phyloP scores from a whole-genome alignment of 345 rosid species.

The Streptanthus diversifolius region DNA sequence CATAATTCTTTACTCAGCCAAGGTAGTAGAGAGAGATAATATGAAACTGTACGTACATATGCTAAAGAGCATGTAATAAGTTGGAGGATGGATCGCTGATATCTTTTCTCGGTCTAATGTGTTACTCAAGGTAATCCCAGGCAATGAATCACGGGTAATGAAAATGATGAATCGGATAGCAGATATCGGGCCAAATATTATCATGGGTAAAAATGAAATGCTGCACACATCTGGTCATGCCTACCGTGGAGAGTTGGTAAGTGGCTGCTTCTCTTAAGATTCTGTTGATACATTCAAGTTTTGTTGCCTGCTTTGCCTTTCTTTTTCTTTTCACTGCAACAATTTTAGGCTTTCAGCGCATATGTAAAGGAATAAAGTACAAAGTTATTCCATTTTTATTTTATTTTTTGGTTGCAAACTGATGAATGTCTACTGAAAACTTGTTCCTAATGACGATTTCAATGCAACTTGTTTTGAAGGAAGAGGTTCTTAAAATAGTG shows the following conservation, averaged over 20 bases:
- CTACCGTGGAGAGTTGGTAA: conserved; percentile 94
- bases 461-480: conserved; percentile 60
- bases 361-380: not conserved
- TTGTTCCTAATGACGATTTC: conserved; percentile 15
- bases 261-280: conserved; percentile 2
- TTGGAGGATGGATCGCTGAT: conserved; percentile 9
- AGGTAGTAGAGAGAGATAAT: conserved; percentile 43
- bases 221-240: conserved; percentile 98
- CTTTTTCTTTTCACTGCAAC: not conserved
- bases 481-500: conserved; percentile 90
- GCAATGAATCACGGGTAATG: conserved; percentile 96
- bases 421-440: not conserved
- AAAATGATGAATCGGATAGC: conserved; percentile 94
- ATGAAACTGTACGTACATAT: not conserved
- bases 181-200: conserved; percentile 82
- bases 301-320: conserved; percentile 5
- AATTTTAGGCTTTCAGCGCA: not conserved
- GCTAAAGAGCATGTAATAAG: not conserved
- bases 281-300: not conserved
- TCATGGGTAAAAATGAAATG: conserved; percentile 83
- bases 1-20: conserved; percentile 84
- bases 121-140: conserved; percentile 82
- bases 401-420: not conserved
- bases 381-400: not conserved
- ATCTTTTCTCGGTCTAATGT: not conserved